phyloP scores from a whole-genome alignment of 2,329 filamentous ascomycete genomes.

The Didymella arachidicola region DNA sequence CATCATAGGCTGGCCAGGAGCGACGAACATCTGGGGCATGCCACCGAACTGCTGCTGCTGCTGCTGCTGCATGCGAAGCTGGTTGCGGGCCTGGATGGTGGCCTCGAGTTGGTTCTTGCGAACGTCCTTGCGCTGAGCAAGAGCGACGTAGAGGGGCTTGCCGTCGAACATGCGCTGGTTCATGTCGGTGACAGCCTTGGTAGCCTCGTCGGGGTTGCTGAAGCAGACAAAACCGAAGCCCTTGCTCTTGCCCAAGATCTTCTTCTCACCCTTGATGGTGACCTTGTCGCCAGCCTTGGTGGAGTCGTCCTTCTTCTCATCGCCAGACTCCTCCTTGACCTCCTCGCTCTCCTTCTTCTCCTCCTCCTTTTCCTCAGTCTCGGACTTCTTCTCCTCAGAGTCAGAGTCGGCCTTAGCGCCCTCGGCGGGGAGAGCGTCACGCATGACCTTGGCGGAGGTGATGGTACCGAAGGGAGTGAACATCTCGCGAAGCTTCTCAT shows the following conservation, averaged over 20 bases:
- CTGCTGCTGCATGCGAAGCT: slow-evolving; percentile 97
- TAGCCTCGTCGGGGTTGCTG: slow-evolving; percentile 98
- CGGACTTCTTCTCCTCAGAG: slow-evolving; percentile 56
- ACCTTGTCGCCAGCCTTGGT: slow-evolving; percentile 61
- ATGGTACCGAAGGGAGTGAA: slow-evolving; percentile 93
- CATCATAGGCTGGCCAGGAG: slow-evolving; percentile 76
- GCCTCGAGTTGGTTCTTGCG: slow-evolving; percentile 99
- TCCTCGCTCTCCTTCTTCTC: slow-evolving; percentile 64
- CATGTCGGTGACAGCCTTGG: slow-evolving; percentile 99
- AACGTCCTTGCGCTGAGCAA: slow-evolving; percentile 99
- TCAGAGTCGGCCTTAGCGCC: slow-evolving; percentile 56
- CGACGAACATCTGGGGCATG: slow-evolving; percentile 85
- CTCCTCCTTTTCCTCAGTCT: slow-evolving; percentile 55
- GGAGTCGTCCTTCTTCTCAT: slow-evolving; percentile 65
- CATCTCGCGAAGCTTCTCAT: slow-evolving; percentile 95
- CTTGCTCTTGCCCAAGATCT: slow-evolving; percentile 93
- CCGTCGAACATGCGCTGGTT: slow-evolving; percentile 98
- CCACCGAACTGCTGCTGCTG: slow-evolving; percentile 67
- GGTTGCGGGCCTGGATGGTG: slow-evolving; percentile 98
- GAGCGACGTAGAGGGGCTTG: slow-evolving; percentile 97
- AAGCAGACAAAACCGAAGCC: slow-evolving; percentile 99
- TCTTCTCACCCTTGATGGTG: slow-evolving; percentile 67
- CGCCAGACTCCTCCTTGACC: slow-evolving; percentile 65
- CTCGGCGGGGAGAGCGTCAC: slow-evolving; percentile 70
- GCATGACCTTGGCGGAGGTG: slow-evolving; percentile 99